These are phyloP conservation scores for Coniochaeta sp. DNA, from an alignment of 2,329 filamentous ascomycete species.

Conservation along the genomic window DNA sequence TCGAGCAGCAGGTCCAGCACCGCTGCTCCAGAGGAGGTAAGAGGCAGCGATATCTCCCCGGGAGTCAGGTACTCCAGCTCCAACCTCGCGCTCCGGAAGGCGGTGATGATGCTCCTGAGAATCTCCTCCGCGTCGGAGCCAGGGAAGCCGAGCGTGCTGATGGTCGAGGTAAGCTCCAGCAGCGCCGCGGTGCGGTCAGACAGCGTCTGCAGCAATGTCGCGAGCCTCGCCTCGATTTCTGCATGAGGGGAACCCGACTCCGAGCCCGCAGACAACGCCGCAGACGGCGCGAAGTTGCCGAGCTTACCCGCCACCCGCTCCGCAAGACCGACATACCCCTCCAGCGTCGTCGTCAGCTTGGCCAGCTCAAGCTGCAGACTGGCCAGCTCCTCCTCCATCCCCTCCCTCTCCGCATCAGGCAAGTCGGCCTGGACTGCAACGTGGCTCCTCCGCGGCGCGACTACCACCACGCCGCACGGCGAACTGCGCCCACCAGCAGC, in stretches of 20 bases:
- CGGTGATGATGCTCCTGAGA: slow-evolving; percentile 35
- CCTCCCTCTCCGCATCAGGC: slow-evolving; percentile 32
- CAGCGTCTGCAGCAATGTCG: slow-evolving; percentile 33
- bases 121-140: slow-evolving; percentile 40
- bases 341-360: slow-evolving; percentile 38
- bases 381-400: slow-evolving; percentile 36
- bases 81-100: slow-evolving; percentile 49
- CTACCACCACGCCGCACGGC: slow-evolving; percentile 20
- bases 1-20: slow-evolving; percentile 47
- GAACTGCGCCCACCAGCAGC: slow-evolving; percentile 18
- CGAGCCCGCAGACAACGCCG: slow-evolving; percentile 1
- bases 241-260: slow-evolving; percentile 14
- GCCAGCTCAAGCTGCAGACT: slow-evolving; percentile 40
- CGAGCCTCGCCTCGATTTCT: slow-evolving; percentile 33
- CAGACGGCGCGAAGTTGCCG: slow-evolving; percentile 15
- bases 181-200: slow-evolving; percentile 42
- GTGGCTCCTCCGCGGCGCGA: slow-evolving; percentile 22
- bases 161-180: slow-evolving; percentile 32
- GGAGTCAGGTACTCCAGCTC: slow-evolving; percentile 56
- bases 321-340: slow-evolving; percentile 36
- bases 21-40: slow-evolving; percentile 44
- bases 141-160: slow-evolving; percentile 43
- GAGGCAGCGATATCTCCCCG: slow-evolving; percentile 46
- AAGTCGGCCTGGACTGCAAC: slow-evolving; percentile 32
- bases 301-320: slow-evolving; percentile 28